Evolutionary conservation across 805 yeast species (phyloP), one percentile per base, ranked within the genome.

Genomic region (Lipomyces starkeyi): DNA sequence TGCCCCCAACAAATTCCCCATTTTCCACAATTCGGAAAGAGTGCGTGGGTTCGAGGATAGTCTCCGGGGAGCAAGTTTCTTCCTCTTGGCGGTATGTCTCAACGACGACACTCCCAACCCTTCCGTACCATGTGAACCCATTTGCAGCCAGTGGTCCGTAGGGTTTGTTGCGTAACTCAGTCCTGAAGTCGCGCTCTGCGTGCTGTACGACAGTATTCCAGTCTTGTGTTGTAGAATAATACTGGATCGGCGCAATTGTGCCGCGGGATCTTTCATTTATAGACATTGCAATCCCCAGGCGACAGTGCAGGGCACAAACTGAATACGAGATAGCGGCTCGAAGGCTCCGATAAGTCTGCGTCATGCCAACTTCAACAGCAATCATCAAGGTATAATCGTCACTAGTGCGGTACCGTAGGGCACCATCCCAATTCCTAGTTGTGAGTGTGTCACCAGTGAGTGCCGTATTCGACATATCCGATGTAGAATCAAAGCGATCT

Each of bases 291-390:
- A 47, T 47, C 22, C 53, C 53, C 8, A 47, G 22, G 7, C 53
- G 11, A 13, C 53, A 47, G 53, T 8, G 53, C 7, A 47, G 53
- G 17, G 53, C 53, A 47, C 17, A 47, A 13, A 47, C 53, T 47
- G 53, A 47, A 13, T n/a, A 47, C 13, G 53, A 47, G 53, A 47
- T 47, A 9, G 53, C 53, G 17, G 53, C 53, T 47, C 53, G n/a
- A 17, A 47, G 53, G 53, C 53, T 47, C 22, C 2, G 17, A 47
- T 47, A 20, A 14, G 17, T n/a, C 53, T 47, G 53, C 13, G 53
- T 9, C 17, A 47, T 6, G 22, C 53, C 53, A 17, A 47, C 53
- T 47, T 47, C 53, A 1, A 47, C 53, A 9, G 53, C 53, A 47
- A 47, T 8, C 53, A 47, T 47, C 53, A 9, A 9, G 7, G 53